Evolutionary conservation across 768 basidiomycete species (phyloP).

Genomic region (Russula ochroleuca): DNA sequence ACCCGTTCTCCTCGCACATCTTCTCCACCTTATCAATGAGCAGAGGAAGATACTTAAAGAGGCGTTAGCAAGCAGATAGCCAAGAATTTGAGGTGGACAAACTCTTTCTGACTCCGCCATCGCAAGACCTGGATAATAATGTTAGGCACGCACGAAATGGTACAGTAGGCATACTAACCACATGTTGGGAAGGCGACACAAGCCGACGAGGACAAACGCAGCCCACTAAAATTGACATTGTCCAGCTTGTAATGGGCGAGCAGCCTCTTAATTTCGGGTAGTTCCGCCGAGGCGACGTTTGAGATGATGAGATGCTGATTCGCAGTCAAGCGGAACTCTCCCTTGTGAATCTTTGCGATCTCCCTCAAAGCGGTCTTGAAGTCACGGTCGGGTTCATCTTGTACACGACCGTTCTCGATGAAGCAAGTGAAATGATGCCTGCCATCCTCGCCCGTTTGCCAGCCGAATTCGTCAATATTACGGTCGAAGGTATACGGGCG

Average conservation of each 20-base stretch:
- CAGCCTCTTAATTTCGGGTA: slow-evolving; percentile 72
- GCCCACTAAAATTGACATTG: slow-evolving; percentile 69
- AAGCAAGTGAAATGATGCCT: slow-evolving; percentile 89
- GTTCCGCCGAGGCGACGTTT: slow-evolving; percentile 69
- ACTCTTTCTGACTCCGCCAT: slow-evolving; percentile 78
- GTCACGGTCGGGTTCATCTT: slow-evolving; percentile 83
- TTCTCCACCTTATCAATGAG: slow-evolving; percentile 93
- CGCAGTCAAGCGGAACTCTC: slow-evolving; percentile 86
- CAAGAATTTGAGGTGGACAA: slow-evolving; percentile 30
- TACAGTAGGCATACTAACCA: slow-evolving; percentile 39
- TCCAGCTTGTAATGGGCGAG: slow-evolving; percentile 86
- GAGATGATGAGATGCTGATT: slow-evolving; percentile 93
- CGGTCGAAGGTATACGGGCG: slow-evolving; percentile 77
- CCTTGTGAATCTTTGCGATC: slow-evolving; percentile 93
- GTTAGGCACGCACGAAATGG: slow-evolving; percentile 1
- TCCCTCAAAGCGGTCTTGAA: slow-evolving; percentile 92
- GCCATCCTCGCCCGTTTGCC: slow-evolving; percentile 84
- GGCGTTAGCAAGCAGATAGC: background rate
- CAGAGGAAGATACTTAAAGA: slow-evolving; percentile 79
- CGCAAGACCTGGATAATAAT: slow-evolving; percentile 47
- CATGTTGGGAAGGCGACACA: slow-evolving; percentile 98
- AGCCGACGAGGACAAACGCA: slow-evolving; percentile 87
- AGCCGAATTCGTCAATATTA: slow-evolving; percentile 94
- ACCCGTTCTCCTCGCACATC: slow-evolving; percentile 88
- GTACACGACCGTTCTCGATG: slow-evolving; percentile 97